phyloP scores from a whole-genome alignment of 345 rosid genomes.

The Pseudoturritis turrita region DNA sequence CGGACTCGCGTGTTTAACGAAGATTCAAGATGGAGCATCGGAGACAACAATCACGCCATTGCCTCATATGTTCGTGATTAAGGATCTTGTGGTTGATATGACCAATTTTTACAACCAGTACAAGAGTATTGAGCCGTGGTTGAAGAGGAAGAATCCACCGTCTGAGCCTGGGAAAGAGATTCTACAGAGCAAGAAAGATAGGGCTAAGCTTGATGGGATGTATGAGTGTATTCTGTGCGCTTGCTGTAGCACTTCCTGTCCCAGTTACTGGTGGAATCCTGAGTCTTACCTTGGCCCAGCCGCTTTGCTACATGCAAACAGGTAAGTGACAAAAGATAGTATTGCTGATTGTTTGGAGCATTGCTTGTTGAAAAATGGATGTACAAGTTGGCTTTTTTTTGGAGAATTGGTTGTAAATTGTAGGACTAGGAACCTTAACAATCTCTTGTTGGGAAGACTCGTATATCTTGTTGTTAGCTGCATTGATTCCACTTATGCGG shows the following conservation, averaged over 20 bases:
- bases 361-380: background rate
- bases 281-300: constrained; percentile 96
- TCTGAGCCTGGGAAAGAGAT: constrained; percentile 74
- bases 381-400: background rate
- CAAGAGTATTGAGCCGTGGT: constrained; percentile 99
- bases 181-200: constrained; percentile 85
- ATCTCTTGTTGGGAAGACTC: background rate
- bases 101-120: constrained; percentile 96
- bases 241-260: constrained; percentile 95
- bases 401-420: background rate
- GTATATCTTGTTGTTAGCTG: background rate
- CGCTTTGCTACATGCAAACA: constrained; percentile 88
- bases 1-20: constrained; percentile 89
- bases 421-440: background rate
- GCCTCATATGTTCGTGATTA: constrained; percentile 96
- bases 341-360: background rate
- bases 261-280: constrained; percentile 99
- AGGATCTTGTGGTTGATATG: constrained; percentile 97
- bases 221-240: constrained; percentile 96
- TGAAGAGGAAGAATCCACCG: constrained; percentile 86
- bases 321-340: constrained; percentile 33
- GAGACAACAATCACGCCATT: constrained; percentile 66
- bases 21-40: constrained; percentile 43
- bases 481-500: background rate
- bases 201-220: constrained; percentile 97